A percentile compares a stretch with the other conserved stretches of the same genome.
These are phyloP conservation scores for Pseudogymnoascus sp. DNA, from an alignment of 2,329 filamentous ascomycete genomes.

Conservation along the genomic window DNA sequence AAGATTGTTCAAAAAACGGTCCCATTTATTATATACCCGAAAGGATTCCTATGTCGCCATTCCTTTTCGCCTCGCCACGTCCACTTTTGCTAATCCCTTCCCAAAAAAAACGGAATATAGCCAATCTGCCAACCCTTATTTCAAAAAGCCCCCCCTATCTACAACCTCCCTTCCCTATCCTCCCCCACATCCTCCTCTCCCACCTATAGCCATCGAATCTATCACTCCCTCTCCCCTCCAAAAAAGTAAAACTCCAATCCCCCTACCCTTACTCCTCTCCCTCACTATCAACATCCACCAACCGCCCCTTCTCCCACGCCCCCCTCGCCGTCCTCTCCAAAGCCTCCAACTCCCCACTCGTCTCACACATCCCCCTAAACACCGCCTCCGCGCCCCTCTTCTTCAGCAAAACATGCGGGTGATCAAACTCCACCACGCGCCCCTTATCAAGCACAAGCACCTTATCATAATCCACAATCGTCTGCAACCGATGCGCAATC, in stretches of 20 bases:
- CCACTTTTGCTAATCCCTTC: neutral
- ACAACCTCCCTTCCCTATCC: neutral
- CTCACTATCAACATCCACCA: conserved; percentile 30
- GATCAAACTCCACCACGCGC: conserved; percentile 77
- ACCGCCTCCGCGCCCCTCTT: conserved; percentile 34
- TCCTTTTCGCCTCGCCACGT: neutral
- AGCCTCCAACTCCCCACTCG: conserved; percentile 53
- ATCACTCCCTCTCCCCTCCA: neutral
- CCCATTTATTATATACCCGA: conserved; percentile 5
- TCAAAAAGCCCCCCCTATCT: neutral
- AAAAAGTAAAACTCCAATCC: neutral
- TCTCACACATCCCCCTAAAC: conserved; percentile 62
- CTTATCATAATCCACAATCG: conserved; percentile 97
- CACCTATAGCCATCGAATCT: neutral
- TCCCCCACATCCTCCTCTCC: neutral
- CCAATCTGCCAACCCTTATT: neutral
- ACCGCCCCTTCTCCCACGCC: conserved; percentile 35
- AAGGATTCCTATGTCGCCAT: neutral
- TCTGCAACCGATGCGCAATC: conserved; percentile 90
- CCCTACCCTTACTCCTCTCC: neutral
- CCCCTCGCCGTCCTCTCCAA: conserved; percentile 45
- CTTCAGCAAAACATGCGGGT: conserved; percentile 73
- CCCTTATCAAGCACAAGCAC: conserved; percentile 91
- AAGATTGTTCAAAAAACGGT: neutral
- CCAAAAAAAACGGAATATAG: conserved; percentile 1